These are phyloP conservation scores for Acacia pycnantha DNA, from an alignment of 331 rosid species.

Conservation along the genomic window DNA sequence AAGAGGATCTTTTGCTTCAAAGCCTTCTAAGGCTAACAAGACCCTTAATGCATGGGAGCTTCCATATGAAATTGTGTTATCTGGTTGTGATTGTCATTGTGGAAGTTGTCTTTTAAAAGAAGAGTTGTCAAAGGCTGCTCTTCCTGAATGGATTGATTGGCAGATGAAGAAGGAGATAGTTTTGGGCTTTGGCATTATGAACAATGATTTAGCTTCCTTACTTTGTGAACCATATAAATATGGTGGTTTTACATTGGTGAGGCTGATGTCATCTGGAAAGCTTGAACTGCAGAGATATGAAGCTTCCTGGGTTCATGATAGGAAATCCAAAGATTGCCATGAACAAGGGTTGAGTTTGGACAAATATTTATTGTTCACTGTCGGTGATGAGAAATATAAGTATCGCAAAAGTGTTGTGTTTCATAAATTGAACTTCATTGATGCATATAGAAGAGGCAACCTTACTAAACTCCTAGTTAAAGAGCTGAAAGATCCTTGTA, in stretches of 20 bases:
- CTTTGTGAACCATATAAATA: background rate
- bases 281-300: background rate
- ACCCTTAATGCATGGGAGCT: conserved; percentile 65
- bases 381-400: background rate
- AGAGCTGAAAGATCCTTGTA: background rate
- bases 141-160: background rate
- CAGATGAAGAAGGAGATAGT: background rate
- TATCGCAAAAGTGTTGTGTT: background rate
- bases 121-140: background rate
- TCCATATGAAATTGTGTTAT: conserved; percentile 51
- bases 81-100: conserved; percentile 53
- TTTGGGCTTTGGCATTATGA: background rate
- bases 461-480: background rate
- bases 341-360: background rate
- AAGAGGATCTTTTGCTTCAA: conserved; percentile 37
- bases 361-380: background rate
- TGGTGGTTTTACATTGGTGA: background rate
- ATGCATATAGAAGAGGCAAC: background rate
- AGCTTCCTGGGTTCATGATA: background rate
- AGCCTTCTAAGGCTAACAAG: conserved; percentile 35
- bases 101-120: conserved; percentile 51
- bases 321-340: background rate
- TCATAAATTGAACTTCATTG: background rate
- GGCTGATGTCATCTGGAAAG: background rate
- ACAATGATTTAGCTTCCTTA: background rate